Conservation (phyloP, 257 asterid species). For the Verbena officinalis region DNA sequence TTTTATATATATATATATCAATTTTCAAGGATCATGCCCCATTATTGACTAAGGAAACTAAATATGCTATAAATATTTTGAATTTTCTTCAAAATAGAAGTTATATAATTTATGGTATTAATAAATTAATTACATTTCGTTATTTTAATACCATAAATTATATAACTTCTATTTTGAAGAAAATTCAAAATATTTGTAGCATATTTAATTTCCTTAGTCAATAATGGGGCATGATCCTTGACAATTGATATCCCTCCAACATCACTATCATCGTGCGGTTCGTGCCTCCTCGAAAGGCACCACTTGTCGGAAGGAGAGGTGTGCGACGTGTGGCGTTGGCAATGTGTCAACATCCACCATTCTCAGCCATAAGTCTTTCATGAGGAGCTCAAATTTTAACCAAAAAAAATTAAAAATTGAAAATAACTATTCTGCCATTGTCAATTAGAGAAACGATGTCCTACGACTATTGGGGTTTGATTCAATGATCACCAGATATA, state of each 20-base stretch:
- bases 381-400: too few relatives aligned
- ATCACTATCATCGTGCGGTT: conserved; percentile 8
- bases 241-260: neutral
- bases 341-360: conserved; percentile 29
- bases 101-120: too few relatives aligned
- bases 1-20: too few relatives aligned
- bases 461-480: too few relatives aligned
- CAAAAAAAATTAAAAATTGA: too few relatives aligned
- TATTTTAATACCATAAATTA: too few relatives aligned
- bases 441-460: too few relatives aligned
- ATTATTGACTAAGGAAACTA: conserved; percentile 4
- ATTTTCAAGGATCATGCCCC: neutral
- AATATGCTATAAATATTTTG: neutral
- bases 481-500: too few relatives aligned
- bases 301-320: neutral
- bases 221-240: conserved; percentile 2
- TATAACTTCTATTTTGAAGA: neutral
- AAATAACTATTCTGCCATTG: too few relatives aligned
- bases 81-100: neutral
- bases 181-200: neutral
- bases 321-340: conserved; percentile 17
- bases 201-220: conserved; percentile 3
- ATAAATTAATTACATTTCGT: too few relatives aligned
- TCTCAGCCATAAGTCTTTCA: conserved; percentile 15
- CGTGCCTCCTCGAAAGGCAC: too few relatives aligned